phyloP scores from a whole-genome alignment of 208 protist genomes.

The Leishmania aethiopica region DNA sequence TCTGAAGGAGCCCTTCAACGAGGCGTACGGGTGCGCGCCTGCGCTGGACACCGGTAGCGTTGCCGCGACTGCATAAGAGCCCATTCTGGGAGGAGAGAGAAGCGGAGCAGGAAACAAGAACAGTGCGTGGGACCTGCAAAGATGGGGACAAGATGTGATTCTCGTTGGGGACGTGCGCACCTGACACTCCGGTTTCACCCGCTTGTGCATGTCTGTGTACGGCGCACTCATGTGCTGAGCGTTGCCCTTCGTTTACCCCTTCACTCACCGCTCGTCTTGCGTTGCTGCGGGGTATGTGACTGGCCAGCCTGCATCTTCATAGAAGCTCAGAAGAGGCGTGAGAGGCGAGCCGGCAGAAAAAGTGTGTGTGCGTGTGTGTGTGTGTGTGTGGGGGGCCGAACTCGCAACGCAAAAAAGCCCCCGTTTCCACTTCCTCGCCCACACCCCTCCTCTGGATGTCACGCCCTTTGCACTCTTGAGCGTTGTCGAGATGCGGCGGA shows the following conservation, averaged over 20 bases:
- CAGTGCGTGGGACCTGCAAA: background rate
- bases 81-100: background rate
- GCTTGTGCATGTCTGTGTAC: background rate
- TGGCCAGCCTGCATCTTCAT: background rate
- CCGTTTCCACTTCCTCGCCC: background rate
- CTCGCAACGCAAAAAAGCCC: background rate
- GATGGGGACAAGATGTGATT: background rate
- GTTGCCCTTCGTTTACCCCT: background rate
- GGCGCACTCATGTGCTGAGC: background rate
- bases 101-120: background rate
- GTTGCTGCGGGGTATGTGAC: too few species aligned
- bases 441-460: background rate
- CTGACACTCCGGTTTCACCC: background rate
- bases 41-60: background rate
- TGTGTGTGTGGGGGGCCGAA: too few species aligned
- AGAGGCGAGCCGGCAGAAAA: background rate
- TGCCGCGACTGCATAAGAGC: background rate
- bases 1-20: slow-evolving; percentile 57
- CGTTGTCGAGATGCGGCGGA: background rate
- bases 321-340: background rate
- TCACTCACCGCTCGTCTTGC: background rate
- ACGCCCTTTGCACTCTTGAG: background rate
- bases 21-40: slow-evolving; percentile 45
- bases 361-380: too few species aligned
- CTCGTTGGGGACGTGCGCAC: background rate